Evolutionary conservation across 208 protist genomes (phyloP), one percentile per base, ranked within the genome.

Genomic region (Leishmania major): DNA sequence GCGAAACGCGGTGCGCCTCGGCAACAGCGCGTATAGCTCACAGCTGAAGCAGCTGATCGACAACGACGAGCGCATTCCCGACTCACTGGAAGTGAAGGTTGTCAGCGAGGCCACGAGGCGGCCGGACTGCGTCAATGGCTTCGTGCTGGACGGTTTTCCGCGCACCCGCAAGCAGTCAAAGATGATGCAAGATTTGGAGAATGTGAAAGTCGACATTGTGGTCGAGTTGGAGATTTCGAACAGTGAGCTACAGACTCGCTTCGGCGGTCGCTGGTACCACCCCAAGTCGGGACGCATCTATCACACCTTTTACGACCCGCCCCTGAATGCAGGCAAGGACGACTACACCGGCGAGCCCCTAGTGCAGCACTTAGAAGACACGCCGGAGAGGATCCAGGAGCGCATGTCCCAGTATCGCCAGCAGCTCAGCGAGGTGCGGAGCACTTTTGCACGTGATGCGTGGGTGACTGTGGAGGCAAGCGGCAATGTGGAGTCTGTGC

Each of bases 331-430:
- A 6, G 92, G 93, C 66, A 91, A 93, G 51, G 97, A 99, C 81
- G 97, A 99, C 84, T 81, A 97, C 67, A 99, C 97, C 8, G 94
- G 96, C 13, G 95, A 99, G 82, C 85, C 87, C 59, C 93, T 99
- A 0, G 87, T 94, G 69, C 94, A 98, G 84, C 85, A 95, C 45
- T 71, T 84, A 13, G 97, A 99, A 73, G 98, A 99, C 85, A 97
- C 89, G 60, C 90, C 91, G 25, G 95, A 98, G n/a, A 89, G 83
- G 60, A 92, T 98, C 35, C 72, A 80, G 75, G 82, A 97, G 80
- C 90, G 97, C 76, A 89, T 98, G 62, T 77, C 85, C 40, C 90
- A 93, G 59, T 99, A 97, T 86, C 81, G 94, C 64, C 67, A 87
- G 51, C 88, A 94, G 64, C 91, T 96, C 31, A 85, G 81, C 2